phyloP scores from a whole-genome alignment of 805 yeast species.

The Diddensiella caesifluorescens region DNA sequence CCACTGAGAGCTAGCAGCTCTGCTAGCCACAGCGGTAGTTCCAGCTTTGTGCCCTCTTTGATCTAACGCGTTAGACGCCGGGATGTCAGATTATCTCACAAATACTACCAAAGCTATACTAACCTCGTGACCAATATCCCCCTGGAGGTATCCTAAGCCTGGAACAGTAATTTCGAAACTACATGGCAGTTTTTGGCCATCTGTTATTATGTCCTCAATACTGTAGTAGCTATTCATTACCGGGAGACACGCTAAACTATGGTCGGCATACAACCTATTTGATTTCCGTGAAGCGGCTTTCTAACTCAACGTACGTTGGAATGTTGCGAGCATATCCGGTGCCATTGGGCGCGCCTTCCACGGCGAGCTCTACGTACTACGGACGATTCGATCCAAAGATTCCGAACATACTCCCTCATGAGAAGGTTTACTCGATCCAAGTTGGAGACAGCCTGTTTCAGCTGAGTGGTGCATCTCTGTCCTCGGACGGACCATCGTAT shows the following conservation, averaged over 20 bases:
- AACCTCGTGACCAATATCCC: constrained; percentile 59
- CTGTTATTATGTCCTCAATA: constrained; percentile 34
- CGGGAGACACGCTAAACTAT: too few species aligned
- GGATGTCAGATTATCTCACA: background rate
- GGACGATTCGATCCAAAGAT: constrained; percentile 24
- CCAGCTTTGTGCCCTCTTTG: constrained; percentile 56
- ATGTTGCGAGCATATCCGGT: too few species aligned
- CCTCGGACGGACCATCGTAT: constrained; percentile 83
- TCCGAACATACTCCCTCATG: constrained; percentile 53
- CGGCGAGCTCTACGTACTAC: constrained; percentile 7
- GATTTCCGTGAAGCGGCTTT: too few species aligned
- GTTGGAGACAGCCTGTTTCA: constrained; percentile 60
- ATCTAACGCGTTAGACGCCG: constrained; percentile 31
- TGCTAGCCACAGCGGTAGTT: constrained; percentile 87
- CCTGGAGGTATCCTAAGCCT: constrained; percentile 82
- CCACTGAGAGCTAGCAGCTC: constrained; percentile 54
- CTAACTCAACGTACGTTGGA: too few species aligned
- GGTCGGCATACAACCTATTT: too few species aligned
- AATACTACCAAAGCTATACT: constrained; percentile 5
- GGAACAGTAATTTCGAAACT: constrained; percentile 73
- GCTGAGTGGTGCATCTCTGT: constrained; percentile 78
- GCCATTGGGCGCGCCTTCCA: constrained; percentile 1
- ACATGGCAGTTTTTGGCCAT: constrained; percentile 61
- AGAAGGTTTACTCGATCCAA: constrained; percentile 61
- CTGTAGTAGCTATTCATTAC: constrained; percentile 28